Percentiles rank a stretch among this genome's conserved stretches.
Conservation (phyloP, 1,139 yeast species). For the Sugiyamaella grinbergsii region DNA sequence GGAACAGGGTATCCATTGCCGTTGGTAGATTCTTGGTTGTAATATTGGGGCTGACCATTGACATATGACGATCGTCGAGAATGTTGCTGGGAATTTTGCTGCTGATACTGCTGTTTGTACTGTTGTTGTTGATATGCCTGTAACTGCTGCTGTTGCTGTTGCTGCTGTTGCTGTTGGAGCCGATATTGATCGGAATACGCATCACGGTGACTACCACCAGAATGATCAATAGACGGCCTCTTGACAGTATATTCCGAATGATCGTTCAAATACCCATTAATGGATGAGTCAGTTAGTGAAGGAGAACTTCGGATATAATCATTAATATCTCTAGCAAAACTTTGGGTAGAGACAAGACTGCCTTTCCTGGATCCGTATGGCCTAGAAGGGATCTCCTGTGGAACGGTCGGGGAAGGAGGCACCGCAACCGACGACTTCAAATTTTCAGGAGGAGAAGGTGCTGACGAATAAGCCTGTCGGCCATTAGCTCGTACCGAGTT, state of each 20-base stretch:
- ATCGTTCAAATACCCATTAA: conserved; percentile 10
- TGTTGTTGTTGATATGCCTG: not conserved
- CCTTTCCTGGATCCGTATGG: conserved; percentile 37
- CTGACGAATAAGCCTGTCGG: not conserved
- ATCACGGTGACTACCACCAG: conserved; percentile 15
- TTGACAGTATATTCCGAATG: not conserved
- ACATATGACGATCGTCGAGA: conserved; percentile 57
- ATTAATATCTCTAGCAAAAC: conserved; percentile 49
- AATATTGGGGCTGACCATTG: conserved; percentile 3
- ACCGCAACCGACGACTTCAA: not conserved
- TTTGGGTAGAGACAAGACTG: conserved; percentile 46
- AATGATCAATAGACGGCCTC: conserved; percentile 6
- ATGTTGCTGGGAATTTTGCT: conserved; percentile 9
- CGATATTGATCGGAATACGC: conserved; percentile 3
- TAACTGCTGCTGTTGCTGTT: not conserved
- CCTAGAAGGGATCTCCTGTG: conserved; percentile 34
- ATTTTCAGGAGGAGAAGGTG: not conserved
- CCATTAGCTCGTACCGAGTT: not conserved
- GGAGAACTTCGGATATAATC: conserved; percentile 45
- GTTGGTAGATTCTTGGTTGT: conserved; percentile 2
- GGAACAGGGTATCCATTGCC: conserved; percentile 5
- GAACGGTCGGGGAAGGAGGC: conserved; percentile 21
- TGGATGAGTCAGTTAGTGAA: conserved; percentile 9
- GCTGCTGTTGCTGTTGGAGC: conserved; percentile 11
- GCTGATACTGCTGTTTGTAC: conserved; percentile 8